Percentiles rank a stretch among this genome's conserved stretches.
These are phyloP conservation scores for Blumeria hordei DNA, from an alignment of 2,329 filamentous ascomycete species.

Conservation along the genomic window DNA sequence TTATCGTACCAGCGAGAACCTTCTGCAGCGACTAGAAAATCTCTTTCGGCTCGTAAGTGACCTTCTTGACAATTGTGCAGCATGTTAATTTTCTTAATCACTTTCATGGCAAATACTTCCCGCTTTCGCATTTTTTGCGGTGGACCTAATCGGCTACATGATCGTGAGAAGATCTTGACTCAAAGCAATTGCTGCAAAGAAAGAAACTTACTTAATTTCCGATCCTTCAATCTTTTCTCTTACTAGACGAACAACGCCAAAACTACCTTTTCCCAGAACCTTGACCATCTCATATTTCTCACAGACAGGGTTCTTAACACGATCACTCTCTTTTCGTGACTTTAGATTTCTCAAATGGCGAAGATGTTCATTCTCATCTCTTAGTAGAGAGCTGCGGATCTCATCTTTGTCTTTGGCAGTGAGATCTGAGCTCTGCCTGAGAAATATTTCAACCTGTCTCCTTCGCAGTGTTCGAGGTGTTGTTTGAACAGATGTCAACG, in stretches of 20 bases:
- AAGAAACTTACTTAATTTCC: background rate
- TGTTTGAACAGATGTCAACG: constrained; percentile 29
- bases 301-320: constrained; percentile 7
- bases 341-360: constrained; percentile 50
- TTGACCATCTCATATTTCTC: constrained; percentile 51
- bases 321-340: constrained; percentile 21
- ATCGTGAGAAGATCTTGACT: background rate
- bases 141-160: background rate
- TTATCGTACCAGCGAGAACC: constrained; percentile 45
- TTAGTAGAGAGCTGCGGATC: constrained; percentile 32
- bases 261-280: constrained; percentile 77
- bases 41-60: constrained; percentile 71
- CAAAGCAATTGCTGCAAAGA: background rate
- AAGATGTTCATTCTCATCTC: constrained; percentile 48
- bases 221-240: constrained; percentile 27
- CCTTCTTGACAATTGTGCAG: constrained; percentile 76
- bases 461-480: constrained; percentile 36
- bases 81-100: constrained; percentile 88
- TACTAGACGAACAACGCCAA: constrained; percentile 75
- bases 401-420: constrained; percentile 25
- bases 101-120: constrained; percentile 84
- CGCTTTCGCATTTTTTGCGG: constrained; percentile 14
- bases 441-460: constrained; percentile 34
- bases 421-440: constrained; percentile 24
- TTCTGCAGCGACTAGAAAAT: constrained; percentile 74